These are phyloP conservation scores for Chlorella sp. DNA, from an alignment of 139 green algal genomes.

Conservation along the genomic window DNA sequence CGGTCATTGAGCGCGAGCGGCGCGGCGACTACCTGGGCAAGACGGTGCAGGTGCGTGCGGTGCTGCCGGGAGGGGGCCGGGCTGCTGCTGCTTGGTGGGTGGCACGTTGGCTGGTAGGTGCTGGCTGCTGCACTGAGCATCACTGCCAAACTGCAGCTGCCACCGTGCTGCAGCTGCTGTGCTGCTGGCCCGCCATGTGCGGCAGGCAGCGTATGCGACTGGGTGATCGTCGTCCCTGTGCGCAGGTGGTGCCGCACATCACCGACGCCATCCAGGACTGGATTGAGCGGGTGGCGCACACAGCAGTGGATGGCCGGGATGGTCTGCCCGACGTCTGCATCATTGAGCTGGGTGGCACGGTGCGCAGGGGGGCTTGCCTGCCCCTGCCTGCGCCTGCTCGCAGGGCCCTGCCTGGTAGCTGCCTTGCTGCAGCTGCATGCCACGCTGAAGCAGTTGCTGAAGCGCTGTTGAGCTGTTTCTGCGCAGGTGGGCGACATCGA, in stretches of 20 bases:
- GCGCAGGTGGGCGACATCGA: constrained; percentile 97
- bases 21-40: constrained; percentile 98
- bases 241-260: constrained; percentile 95
- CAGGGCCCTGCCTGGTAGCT: no score
- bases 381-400: no score
- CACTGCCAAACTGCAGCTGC: neutral
- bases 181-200: neutral
- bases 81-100: neutral
- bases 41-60: constrained; percentile 94
- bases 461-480: no score
- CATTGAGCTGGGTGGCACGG: constrained; percentile 98
- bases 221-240: neutral
- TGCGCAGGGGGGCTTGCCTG: no score
- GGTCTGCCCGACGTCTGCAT: constrained; percentile 95
- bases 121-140: no score
- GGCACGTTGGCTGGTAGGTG: neutral
- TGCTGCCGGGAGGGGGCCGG: neutral
- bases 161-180: neutral
- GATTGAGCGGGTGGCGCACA: constrained; percentile 96
- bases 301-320: constrained; percentile 88
- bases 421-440: no score
- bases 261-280: constrained; percentile 98
- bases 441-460: no score
- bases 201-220: no score
- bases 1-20: constrained; percentile 94